Conservation (phyloP, 495 filamentous ascomycete species). For the Penicillium daleae region DNA sequence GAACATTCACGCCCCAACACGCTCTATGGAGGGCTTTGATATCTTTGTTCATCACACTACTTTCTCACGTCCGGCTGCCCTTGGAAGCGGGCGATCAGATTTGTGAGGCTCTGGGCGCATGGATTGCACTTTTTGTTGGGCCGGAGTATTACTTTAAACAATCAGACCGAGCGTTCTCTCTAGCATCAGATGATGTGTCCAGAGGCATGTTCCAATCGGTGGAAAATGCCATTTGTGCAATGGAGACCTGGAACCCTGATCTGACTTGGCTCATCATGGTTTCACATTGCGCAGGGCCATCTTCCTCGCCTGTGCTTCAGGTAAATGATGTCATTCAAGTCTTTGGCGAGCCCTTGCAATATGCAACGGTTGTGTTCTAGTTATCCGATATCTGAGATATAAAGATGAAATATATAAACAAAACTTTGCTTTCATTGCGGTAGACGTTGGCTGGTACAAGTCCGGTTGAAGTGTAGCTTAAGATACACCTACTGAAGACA, state of each 20-base stretch:
- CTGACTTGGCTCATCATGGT: slow-evolving; percentile 51
- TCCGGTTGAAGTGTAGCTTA: too few relatives aligned
- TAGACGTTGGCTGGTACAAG: too few relatives aligned
- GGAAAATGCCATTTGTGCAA: slow-evolving; percentile 41
- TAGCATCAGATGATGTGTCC: slow-evolving; percentile 8
- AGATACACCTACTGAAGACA: too few relatives aligned
- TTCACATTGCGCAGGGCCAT: slow-evolving; percentile 2
- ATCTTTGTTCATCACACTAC: slow-evolving; percentile 44
- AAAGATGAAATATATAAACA: slow-evolving; percentile 6
- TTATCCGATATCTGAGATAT: neutral
- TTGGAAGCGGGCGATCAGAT: slow-evolving; percentile 43
- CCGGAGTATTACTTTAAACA: slow-evolving; percentile 37
- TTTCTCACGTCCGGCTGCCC: slow-evolving; percentile 45
- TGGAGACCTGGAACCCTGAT: slow-evolving; percentile 53
- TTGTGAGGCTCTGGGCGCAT: slow-evolving; percentile 42
- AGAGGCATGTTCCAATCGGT: slow-evolving; percentile 28
- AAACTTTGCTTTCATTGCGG: too few relatives aligned
- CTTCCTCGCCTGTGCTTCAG: neutral
- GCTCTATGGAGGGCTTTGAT: slow-evolving; percentile 41
- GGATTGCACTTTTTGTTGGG: slow-evolving; percentile 45
- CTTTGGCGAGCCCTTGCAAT: slow-evolving; percentile 28
- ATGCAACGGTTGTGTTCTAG: slow-evolving; percentile 41
- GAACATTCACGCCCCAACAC: slow-evolving; percentile 46
- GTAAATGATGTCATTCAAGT: slow-evolving; percentile 17
- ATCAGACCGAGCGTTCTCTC: neutral